Conservation (phyloP, 805 yeast genomes). For the Candida chauliodis region DNA sequence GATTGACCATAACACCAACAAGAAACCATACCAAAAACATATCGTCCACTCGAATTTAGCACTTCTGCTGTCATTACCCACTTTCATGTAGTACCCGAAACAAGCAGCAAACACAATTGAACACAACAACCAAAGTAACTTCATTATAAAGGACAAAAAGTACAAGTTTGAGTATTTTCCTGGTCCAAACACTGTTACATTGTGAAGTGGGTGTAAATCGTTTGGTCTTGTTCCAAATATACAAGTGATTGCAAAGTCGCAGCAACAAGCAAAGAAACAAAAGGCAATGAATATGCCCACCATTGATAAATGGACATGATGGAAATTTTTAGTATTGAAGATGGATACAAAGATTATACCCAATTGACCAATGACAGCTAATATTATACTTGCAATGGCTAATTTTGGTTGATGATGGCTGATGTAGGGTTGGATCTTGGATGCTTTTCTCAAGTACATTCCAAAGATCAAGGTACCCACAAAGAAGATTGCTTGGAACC, state of each 20-base stretch:
- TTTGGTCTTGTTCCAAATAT: constrained; percentile 37
- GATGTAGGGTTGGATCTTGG: constrained; percentile 53
- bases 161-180: constrained; percentile 36
- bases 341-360: constrained; percentile 74
- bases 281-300: constrained; percentile 70
- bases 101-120: constrained; percentile 68
- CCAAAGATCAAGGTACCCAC: constrained; percentile 63
- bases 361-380: constrained; percentile 59
- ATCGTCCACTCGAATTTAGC: constrained; percentile 83
- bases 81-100: constrained; percentile 49
- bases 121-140: constrained; percentile 59
- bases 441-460: constrained; percentile 53
- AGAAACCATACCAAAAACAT: constrained; percentile 78
- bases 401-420: constrained; percentile 39
- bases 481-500: constrained; percentile 73
- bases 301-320: constrained; percentile 61
- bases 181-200: constrained; percentile 36
- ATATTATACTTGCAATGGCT: constrained; percentile 39
- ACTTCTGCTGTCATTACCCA: constrained; percentile 40
- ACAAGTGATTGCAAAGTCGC: constrained; percentile 34
- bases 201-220: constrained; percentile 36
- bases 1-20: constrained; percentile 57
- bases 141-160: constrained; percentile 49
- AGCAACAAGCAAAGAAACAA: constrained; percentile 48
- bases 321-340: constrained; percentile 60